Percentiles rank a stretch among this genome's conserved stretches.
These are phyloP conservation scores for Hypoxylon sp. DNA, from an alignment of 2,329 filamentous ascomycete genomes.

Conservation along the genomic window DNA sequence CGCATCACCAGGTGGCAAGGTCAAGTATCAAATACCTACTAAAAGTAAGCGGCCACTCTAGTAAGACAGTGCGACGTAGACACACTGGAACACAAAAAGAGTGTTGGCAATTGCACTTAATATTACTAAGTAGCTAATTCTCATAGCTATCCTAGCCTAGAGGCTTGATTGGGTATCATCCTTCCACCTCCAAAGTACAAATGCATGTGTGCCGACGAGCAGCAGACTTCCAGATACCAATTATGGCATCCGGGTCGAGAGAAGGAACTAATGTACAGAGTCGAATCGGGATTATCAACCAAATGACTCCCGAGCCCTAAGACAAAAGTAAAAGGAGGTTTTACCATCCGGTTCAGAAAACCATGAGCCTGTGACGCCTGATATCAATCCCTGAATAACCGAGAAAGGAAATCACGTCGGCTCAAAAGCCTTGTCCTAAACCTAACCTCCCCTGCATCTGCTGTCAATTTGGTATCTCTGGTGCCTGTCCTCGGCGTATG, in stretches of 20 bases:
- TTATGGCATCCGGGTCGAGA: slow-evolving; percentile 29
- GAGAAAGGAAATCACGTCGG: too few species aligned
- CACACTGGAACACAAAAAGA: too few species aligned
- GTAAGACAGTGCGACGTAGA: too few species aligned
- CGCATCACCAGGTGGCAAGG: too few species aligned
- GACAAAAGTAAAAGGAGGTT: slow-evolving; percentile 36
- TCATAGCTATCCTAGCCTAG: slow-evolving; percentile 28
- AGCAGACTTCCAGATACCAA: slow-evolving; percentile 25
- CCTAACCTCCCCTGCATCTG: slow-evolving; percentile 26
- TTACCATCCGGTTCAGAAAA: slow-evolving; percentile 18
- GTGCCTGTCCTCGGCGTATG: slow-evolving; percentile 24
- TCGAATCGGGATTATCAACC: slow-evolving; percentile 35
- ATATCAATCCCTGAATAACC: slow-evolving; percentile 28
- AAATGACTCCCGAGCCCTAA: slow-evolving; percentile 38
- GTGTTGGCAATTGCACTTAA: slow-evolving; percentile 29
- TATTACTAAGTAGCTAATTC: slow-evolving; percentile 35
- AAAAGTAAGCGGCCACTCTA: too few species aligned
- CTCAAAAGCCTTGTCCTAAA: too few species aligned
- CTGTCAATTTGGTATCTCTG: slow-evolving; percentile 37
- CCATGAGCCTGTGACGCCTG: slow-evolving; percentile 28
- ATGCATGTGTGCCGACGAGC: slow-evolving; percentile 2
- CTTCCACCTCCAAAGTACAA: slow-evolving; percentile 26
- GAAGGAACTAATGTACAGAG: slow-evolving; percentile 41
- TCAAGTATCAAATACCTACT: too few species aligned
- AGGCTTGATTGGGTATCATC: slow-evolving; percentile 26